phyloP scores from a whole-genome alignment of 176 grass and related monocot species.

The Dendrocalamus sinicus region DNA sequence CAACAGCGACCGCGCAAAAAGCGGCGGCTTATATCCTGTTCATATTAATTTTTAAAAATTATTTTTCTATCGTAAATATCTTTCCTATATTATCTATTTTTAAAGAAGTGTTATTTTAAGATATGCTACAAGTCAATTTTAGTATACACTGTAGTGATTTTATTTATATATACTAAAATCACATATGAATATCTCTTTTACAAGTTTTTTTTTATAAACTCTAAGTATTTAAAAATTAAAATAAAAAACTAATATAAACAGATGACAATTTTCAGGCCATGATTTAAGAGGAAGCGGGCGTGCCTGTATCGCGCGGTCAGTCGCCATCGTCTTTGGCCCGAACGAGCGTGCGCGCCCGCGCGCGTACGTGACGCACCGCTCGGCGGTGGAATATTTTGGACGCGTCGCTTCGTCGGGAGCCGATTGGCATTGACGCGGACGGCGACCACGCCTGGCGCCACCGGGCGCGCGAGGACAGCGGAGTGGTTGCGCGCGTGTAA shows the following conservation, averaged over 20 bases:
- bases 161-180: too few relatives aligned
- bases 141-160: too few relatives aligned
- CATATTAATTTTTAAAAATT: too few relatives aligned
- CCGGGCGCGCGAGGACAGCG: conserved; percentile 15
- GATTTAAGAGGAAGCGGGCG: background rate
- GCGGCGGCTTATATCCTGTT: background rate
- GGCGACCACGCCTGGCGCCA: conserved; percentile 12
- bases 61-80: too few relatives aligned
- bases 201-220: too few relatives aligned
- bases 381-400: conserved; percentile 33
- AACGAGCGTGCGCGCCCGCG: background rate
- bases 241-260: too few relatives aligned
- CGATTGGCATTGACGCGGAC: conserved; percentile 13
- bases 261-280: background rate
- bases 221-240: too few relatives aligned
- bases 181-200: too few relatives aligned
- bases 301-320: conserved; percentile 23
- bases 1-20: conserved; percentile 31
- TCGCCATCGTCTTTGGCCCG: conserved; percentile 13
- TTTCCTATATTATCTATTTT: too few relatives aligned
- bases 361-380: background rate
- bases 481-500: conserved; percentile 43
- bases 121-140: too few relatives aligned
- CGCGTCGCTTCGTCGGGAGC: conserved; percentile 24
- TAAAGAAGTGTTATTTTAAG: too few relatives aligned